phyloP scores from a whole-genome alignment of 495 filamentous ascomycete species.

The Rostrohypoxylon terebratum region DNA sequence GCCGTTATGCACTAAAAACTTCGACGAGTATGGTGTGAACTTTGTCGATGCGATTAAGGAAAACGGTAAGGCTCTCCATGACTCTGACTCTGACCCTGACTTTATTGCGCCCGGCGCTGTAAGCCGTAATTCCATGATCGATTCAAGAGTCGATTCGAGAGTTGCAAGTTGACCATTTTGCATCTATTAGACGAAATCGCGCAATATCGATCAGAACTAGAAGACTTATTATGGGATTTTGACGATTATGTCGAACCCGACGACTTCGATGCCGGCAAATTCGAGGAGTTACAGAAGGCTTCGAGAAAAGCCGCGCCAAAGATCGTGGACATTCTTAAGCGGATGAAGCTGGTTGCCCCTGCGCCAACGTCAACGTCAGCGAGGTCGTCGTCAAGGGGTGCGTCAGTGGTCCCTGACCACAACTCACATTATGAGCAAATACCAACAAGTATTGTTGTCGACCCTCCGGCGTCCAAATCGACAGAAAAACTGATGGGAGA shows the following conservation, averaged over 20 bases:
- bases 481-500: conserved; percentile 43
- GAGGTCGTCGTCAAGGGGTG: conserved; percentile 32
- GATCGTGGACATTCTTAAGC: conserved; percentile 54
- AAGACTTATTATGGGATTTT: conserved; percentile 57
- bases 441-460: conserved; percentile 43
- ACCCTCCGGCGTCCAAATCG: conserved; percentile 38
- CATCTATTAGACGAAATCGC: conserved; percentile 54
- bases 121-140: not conserved
- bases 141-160: conserved; percentile 23
- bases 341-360: conserved; percentile 55
- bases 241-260: conserved; percentile 57
- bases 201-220: conserved; percentile 52
- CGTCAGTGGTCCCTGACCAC: conserved; percentile 29
- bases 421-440: conserved; percentile 36
- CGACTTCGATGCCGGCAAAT: conserved; percentile 55
- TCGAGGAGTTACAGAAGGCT: conserved; percentile 52
- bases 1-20: conserved; percentile 54
- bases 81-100: not conserved
- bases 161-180: conserved; percentile 7
- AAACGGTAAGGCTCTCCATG: conserved; percentile 52
- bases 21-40: conserved; percentile 54
- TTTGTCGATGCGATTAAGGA: conserved; percentile 59
- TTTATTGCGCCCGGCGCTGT: not conserved
- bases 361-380: conserved; percentile 36
- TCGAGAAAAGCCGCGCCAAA: conserved; percentile 54